Percentiles rank a stretch among this genome's conserved stretches.
Conservation (phyloP, 495 filamentous ascomycete species). For the Neurospora intermedia region DNA sequence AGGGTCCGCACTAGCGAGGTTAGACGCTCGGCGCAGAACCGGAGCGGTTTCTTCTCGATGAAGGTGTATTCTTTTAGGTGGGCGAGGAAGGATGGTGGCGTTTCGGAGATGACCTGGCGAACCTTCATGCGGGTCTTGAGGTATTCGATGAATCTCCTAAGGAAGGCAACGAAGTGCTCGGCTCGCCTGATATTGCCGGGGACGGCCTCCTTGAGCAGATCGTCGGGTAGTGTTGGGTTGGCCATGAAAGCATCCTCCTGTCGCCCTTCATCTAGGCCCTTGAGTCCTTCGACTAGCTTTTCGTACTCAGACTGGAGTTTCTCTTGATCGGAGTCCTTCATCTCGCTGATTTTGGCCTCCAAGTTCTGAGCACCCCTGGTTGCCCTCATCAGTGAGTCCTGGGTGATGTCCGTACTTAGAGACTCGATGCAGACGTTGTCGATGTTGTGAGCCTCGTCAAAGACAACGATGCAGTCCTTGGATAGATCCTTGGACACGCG, state of each 20-base stretch:
- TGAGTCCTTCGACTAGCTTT: constrained; percentile 87
- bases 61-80: constrained; percentile 94
- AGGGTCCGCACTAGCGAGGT: constrained; percentile 92
- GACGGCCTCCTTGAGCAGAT: constrained; percentile 83
- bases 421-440: constrained; percentile 99
- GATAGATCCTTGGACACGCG: constrained; percentile 92
- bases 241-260: constrained; percentile 96
- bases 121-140: constrained; percentile 99
- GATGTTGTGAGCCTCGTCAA: constrained; percentile 98
- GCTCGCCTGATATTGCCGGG: constrained; percentile 94
- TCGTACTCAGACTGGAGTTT: constrained; percentile 93
- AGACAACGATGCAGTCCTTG: constrained; percentile 97
- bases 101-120: constrained; percentile 91
- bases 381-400: constrained; percentile 84
- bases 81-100: constrained; percentile 82
- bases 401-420: constrained; percentile 88
- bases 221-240: constrained; percentile 75
- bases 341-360: constrained; percentile 79
- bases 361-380: constrained; percentile 82
- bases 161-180: constrained; percentile 91
- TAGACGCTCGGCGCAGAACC: constrained; percentile 89
- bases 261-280: constrained; percentile 74
- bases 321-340: constrained; percentile 83
- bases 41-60: constrained; percentile 93
- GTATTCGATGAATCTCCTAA: constrained; percentile 96